Conservation (phyloP, 75 land plant genomes). For the Adiantum capillusveneris region DNA sequence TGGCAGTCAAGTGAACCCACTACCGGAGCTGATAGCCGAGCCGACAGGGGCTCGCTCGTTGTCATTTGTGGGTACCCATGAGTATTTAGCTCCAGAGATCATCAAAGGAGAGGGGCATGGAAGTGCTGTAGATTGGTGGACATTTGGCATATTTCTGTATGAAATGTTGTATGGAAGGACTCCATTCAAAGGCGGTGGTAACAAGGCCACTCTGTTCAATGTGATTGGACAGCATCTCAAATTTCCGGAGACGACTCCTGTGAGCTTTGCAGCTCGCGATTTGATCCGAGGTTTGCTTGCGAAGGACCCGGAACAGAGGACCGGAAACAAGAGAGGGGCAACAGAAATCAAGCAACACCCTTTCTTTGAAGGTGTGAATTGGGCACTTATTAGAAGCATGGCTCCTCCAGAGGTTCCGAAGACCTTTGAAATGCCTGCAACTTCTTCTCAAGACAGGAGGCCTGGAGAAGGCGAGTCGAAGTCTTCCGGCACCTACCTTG, state of each 20-base stretch:
- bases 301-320: constrained; percentile 64
- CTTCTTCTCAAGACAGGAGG: no score
- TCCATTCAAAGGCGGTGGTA: constrained; percentile 36
- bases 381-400: constrained; percentile 65
- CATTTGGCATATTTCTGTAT: constrained; percentile 38
- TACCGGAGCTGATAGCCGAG: no score
- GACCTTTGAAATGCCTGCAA: no score
- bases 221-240: no score
- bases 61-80: constrained; percentile 39
- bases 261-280: constrained; percentile 73
- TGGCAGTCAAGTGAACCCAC: constrained; percentile 1
- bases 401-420: constrained; percentile 61
- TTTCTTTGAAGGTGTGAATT: constrained; percentile 69
- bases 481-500: no score
- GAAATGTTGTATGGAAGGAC: constrained; percentile 45
- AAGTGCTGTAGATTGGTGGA: constrained; percentile 47
- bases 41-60: no score
- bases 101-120: constrained; percentile 33
- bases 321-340: constrained; percentile 63
- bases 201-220: constrained; percentile 53
- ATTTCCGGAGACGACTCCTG: no score
- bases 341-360: no score
- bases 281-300: constrained; percentile 55
- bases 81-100: no score
- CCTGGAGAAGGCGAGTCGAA: no score